Evolutionary conservation across 2,329 filamentous ascomycete species (phyloP).

Genomic region (Thielaviopsis punctulata): DNA sequence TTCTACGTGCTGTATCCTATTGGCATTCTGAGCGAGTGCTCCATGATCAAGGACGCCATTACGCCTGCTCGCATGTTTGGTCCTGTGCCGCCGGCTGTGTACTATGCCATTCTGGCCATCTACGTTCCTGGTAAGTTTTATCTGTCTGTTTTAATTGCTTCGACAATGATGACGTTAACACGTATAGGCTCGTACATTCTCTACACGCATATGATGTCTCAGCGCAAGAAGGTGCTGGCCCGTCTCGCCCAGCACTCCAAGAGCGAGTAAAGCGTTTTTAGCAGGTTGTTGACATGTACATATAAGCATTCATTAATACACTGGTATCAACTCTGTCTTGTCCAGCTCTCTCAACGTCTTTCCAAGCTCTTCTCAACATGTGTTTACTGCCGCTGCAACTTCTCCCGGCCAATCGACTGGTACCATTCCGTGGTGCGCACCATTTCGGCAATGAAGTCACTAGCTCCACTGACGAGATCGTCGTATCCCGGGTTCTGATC

Average conservation of each 20-base stretch:
- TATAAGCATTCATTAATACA: not conserved
- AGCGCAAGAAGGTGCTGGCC: slow-evolving; percentile 53
- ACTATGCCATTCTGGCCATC: slow-evolving; percentile 49
- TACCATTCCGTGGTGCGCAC: slow-evolving; percentile 46
- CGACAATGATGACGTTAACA: not conserved
- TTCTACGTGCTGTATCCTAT: slow-evolving; percentile 88
- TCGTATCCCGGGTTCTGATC: slow-evolving; percentile 57
- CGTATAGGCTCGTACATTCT: slow-evolving; percentile 54
- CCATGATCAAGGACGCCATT: slow-evolving; percentile 56
- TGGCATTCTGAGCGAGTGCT: slow-evolving; percentile 76
- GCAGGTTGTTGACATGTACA: not conserved
- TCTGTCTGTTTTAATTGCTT: not conserved
- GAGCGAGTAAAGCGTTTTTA: slow-evolving; percentile 14
- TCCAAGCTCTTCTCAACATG: not conserved
- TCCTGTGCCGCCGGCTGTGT: slow-evolving; percentile 35
- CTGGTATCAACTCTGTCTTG: not conserved
- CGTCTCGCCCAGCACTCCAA: slow-evolving; percentile 16
- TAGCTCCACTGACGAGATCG: slow-evolving; percentile 46
- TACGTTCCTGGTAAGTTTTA: slow-evolving; percentile 59
- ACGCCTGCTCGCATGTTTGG: slow-evolving; percentile 34
- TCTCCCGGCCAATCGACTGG: slow-evolving; percentile 28
- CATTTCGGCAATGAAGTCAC: slow-evolving; percentile 49
- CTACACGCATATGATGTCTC: slow-evolving; percentile 88
- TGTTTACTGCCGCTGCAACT: not conserved
- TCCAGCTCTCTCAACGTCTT: not conserved